Conservation (phyloP, 2,329 filamentous ascomycete species). For the Apiospora phragmitis region DNA sequence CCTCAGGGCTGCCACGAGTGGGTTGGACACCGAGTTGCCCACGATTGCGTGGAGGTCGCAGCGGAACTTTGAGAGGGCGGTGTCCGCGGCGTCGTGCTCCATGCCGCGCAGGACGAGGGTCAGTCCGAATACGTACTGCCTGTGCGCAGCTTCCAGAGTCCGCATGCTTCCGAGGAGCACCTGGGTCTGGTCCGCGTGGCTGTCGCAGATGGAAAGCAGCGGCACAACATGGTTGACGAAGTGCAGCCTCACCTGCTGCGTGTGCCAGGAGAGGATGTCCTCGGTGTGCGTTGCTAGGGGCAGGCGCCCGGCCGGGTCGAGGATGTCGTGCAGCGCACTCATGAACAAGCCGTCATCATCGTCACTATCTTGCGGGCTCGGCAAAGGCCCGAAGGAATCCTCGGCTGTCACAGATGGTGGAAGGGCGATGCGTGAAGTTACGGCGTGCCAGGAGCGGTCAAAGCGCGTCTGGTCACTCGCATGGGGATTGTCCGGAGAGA, state of each 20-base stretch:
- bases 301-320: constrained; percentile 46
- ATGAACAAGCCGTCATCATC: constrained; percentile 48
- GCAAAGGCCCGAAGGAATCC: constrained; percentile 53
- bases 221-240: constrained; percentile 62
- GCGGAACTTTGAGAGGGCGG: constrained; percentile 51
- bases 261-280: constrained; percentile 61
- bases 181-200: constrained; percentile 43
- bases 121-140: constrained; percentile 57
- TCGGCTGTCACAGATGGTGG: constrained; percentile 55
- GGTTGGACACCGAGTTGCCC: constrained; percentile 59
- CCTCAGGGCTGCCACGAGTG: constrained; percentile 54
- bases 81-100: constrained; percentile 36
- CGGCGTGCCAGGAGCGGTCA: constrained; percentile 63
- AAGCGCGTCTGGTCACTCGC: constrained; percentile 55
- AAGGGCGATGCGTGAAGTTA: constrained; percentile 58
- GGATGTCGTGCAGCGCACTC: constrained; percentile 53
- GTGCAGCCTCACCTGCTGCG: constrained; percentile 60
- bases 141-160: constrained; percentile 59
- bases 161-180: constrained; percentile 54
- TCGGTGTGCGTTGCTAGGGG: constrained; percentile 54
- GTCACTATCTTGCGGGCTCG: constrained; percentile 42
- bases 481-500: constrained; percentile 27
- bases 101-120: constrained; percentile 52
- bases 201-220: constrained; percentile 49
- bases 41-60: constrained; percentile 66